These are phyloP conservation scores for Mortierella sp. DNA, from an alignment of 371 early-diverging fungal genomes.

Conservation along the genomic window DNA sequence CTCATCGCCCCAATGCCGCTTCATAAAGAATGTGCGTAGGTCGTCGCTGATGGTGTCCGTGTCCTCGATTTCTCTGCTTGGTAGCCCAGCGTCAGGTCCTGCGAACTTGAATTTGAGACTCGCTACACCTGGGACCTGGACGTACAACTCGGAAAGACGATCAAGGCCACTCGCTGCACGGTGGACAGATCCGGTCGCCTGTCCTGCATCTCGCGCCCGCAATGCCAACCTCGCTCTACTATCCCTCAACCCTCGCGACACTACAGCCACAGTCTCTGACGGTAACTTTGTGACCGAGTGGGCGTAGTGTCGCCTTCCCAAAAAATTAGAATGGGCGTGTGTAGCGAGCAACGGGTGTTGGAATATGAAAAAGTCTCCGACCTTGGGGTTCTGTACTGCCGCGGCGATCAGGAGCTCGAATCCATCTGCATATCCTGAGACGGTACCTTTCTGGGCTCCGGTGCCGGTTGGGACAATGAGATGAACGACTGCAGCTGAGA, in stretches of 20 bases:
- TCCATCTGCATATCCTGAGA: neutral
- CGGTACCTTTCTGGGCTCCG: neutral
- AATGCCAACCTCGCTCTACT: no score
- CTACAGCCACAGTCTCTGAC: no score
- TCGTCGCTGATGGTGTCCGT: constrained; percentile 12
- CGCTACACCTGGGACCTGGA: no score
- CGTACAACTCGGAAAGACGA: no score
- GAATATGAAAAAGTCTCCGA: neutral
- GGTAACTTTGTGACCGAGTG: no score
- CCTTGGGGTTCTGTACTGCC: neutral
- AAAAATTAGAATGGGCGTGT: no score
- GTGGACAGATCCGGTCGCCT: no score
- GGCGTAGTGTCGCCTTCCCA: no score
- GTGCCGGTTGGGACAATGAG: constrained; percentile 17
- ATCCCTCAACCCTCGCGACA: no score
- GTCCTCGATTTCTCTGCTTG: constrained; percentile 27
- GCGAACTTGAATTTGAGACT: constrained; percentile 21
- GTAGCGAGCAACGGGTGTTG: neutral
- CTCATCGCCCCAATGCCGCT: constrained; percentile 27
- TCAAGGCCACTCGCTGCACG: no score
- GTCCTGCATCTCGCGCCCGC: no score
- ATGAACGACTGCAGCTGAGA: constrained; percentile 25
- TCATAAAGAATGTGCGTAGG: constrained; percentile 17
- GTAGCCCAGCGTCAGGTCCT: constrained; percentile 4
- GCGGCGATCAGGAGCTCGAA: neutral